A percentile compares a stretch with the other conserved stretches of the same genome.
Evolutionary conservation across 164 flowering plant species (phyloP).

Genomic region (Hamamelis virginiana): DNA sequence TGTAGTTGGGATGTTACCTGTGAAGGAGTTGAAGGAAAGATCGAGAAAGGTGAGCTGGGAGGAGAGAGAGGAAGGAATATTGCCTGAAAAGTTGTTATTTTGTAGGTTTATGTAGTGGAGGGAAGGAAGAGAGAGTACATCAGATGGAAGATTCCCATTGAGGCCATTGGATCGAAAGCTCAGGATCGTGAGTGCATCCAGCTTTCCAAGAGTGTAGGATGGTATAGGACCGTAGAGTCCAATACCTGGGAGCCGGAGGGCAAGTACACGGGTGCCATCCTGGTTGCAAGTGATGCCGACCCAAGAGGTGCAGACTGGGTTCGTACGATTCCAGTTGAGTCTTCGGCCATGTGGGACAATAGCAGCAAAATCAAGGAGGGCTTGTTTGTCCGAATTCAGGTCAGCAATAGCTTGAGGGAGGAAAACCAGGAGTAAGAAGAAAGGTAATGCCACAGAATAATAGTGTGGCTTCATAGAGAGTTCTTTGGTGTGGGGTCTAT

Average conservation of each 20-base stretch:
- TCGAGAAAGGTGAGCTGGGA: constrained; percentile 54
- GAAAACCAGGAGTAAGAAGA: constrained; percentile 18
- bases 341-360: constrained; percentile 36
- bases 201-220: constrained; percentile 41
- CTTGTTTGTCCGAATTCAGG: constrained; percentile 38
- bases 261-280: constrained; percentile 26
- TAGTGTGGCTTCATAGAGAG: constrained; percentile 21
- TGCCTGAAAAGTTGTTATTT: constrained; percentile 74
- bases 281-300: constrained; percentile 38
- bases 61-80: constrained; percentile 55
- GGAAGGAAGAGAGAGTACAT: constrained; percentile 66
- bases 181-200: constrained; percentile 54
- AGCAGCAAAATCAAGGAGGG: constrained; percentile 41
- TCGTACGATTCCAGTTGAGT: constrained; percentile 35
- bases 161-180: constrained; percentile 84
- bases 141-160: constrained; percentile 68
- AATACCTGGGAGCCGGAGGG: constrained; percentile 38
- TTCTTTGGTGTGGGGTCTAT: background rate
- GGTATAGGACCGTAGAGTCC: constrained; percentile 45
- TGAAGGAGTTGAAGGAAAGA: constrained; percentile 73
- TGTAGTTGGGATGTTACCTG: constrained; percentile 59
- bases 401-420: constrained; percentile 22
- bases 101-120: constrained; percentile 67
- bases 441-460: constrained; percentile 9
- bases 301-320: constrained; percentile 38